phyloP scores from a whole-genome alignment of 352 stramenopile species.

The Bremia lactucae region DNA sequence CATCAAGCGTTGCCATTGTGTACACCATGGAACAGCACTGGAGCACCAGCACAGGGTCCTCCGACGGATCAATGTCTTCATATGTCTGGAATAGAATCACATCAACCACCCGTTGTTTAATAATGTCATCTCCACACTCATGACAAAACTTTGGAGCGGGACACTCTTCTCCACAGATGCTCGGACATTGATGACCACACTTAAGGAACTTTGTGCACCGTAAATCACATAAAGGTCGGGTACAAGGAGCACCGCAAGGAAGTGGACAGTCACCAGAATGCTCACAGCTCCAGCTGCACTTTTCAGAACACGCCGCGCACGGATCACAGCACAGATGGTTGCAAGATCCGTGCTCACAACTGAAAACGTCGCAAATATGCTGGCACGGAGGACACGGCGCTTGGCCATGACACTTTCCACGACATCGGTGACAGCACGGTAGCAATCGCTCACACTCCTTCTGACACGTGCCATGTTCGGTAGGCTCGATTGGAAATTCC shows the following conservation, averaged over 20 bases:
- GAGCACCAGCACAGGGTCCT: constrained; percentile 59
- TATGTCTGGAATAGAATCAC: constrained; percentile 53
- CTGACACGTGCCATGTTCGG: constrained; percentile 35
- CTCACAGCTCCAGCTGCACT: constrained; percentile 58
- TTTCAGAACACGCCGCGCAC: constrained; percentile 63
- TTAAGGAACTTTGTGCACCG: constrained; percentile 37
- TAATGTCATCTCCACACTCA: constrained; percentile 30
- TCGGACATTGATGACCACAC: constrained; percentile 70
- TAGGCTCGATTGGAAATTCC: constrained; percentile 22
- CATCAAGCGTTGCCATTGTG: constrained; percentile 66
- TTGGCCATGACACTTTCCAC: constrained; percentile 38
- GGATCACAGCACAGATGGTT: constrained; percentile 27
- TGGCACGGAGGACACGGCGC: constrained; percentile 44
- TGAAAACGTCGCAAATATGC: constrained; percentile 33
- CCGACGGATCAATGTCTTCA: constrained; percentile 41
- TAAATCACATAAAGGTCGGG: constrained; percentile 28
- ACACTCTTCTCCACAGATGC: constrained; percentile 69
- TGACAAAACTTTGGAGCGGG: constrained; percentile 40
- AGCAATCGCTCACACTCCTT: constrained; percentile 52
- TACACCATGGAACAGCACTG: constrained; percentile 58
- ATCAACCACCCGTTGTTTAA: constrained; percentile 39
- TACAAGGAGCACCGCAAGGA: constrained; percentile 48
- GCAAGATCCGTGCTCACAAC: constrained; percentile 54
- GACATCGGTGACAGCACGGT: constrained; percentile 55
- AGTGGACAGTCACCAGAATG: constrained; percentile 43